Base-by-base conservation (phyloP, 371 early-diverging fungal genomes). In the Mucor saturninus region DNA sequence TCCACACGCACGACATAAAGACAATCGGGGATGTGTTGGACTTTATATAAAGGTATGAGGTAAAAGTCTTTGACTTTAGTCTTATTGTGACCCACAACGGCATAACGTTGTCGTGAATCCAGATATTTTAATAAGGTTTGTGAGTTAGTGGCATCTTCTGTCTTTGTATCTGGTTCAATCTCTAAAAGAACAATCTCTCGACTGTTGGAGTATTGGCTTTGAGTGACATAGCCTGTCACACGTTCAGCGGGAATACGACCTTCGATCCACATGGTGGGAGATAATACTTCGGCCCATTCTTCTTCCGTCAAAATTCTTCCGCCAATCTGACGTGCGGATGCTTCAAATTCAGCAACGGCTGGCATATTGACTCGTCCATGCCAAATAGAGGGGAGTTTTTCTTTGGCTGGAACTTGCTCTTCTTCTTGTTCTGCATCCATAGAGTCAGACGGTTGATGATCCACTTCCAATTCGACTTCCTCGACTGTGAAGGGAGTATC, bases 11-110 rank as follows among this genome's bases (percentile, higher is more conserved):
- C 79, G 3, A 76, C 79, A 57, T 75, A 79, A 13, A 84, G 64
- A 67, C 77, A 89, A 54, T 73, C 69, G 2, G 91, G 91, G 9
- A 89, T 64, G 6, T 80, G 65, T 13, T 81, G 82, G 1, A 61
- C 74, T 37, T 78, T 76, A 38, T 72, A 71, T 7, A 90, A 58
- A 15, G 91, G 90, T 6, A 90, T 78, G 15, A 92, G 29, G 62
- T 92, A 92, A 81, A 92, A 86, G 60, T 92, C 93, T 68, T 89
- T 91, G 45, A 91, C 81, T 28, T 72, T 78, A 5, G 83, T 77
- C 50, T 83, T 84, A 64, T 85, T 83, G 40, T 87, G 84, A 2
- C 86, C 89, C 4, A 92, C 83, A 0, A 92, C 93, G 5, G 89
- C 93, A 66, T 82, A 86, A 54, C 91, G 79, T 6, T 75, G 52